A percentile compares a stretch with the other conserved stretches of the same genome.
These are phyloP conservation scores for Tetradesmus obliquus DNA, from an alignment of 139 green algal species.

Conservation along the genomic window DNA sequence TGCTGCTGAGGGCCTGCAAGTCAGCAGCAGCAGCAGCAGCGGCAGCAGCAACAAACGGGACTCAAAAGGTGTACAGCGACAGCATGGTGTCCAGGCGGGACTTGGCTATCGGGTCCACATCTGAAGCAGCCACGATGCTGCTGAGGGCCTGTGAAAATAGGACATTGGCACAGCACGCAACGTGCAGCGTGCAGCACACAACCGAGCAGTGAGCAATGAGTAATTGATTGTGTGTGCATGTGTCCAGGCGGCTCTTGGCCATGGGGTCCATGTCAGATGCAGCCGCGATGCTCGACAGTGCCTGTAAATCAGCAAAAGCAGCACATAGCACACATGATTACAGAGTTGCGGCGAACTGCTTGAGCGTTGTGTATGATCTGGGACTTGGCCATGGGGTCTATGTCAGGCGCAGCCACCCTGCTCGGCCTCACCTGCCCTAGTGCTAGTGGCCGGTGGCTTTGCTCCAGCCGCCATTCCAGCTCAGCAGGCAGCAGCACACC, in stretches of 20 bases:
- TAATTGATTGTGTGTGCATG: no score
- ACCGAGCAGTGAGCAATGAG: no score
- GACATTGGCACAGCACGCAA: no score
- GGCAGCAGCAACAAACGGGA: neutral
- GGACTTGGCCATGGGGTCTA: neutral
- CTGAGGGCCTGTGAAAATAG: neutral
- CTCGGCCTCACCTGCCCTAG: conserved; percentile 11
- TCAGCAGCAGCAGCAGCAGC: neutral
- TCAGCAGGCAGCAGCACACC: conserved; percentile 32
- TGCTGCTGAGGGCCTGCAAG: conserved; percentile 12
- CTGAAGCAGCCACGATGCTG: conserved; percentile 24
- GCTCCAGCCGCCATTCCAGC: conserved; percentile 21
- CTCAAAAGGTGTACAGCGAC: conserved; percentile 5
- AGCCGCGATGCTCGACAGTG: conserved; percentile 4
- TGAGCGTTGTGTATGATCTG: neutral
- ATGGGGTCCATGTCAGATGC: neutral
- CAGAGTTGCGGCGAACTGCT: no score
- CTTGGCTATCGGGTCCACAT: conserved; percentile 5
- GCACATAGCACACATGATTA: neutral
- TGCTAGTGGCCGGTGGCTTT: conserved; percentile 19
- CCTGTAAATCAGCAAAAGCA: neutral
- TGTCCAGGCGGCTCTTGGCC: neutral
- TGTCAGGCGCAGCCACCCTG: neutral
- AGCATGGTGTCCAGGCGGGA: conserved; percentile 2
- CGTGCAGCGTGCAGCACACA: no score